phyloP scores from a whole-genome alignment of 2,329 filamentous ascomycete species.

The Tolypocladium guangdongense region DNA sequence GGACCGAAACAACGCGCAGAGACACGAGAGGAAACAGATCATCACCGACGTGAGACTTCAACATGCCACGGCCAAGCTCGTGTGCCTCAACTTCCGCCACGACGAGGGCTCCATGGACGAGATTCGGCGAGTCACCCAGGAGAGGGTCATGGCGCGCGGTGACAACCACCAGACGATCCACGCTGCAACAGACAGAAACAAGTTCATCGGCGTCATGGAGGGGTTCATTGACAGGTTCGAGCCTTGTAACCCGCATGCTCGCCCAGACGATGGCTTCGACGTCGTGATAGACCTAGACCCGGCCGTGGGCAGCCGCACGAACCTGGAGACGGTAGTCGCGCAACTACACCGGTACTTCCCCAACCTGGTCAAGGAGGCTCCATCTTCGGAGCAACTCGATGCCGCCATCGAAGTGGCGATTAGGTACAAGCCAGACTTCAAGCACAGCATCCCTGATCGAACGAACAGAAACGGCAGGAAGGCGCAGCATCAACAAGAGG shows the following conservation, averaged over 20 bases:
- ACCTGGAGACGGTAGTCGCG: constrained; percentile 69
- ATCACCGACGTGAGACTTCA: constrained; percentile 63
- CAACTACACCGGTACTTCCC: constrained; percentile 70
- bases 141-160: constrained; percentile 72
- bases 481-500: constrained; percentile 19
- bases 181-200: constrained; percentile 59
- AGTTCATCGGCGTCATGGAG: constrained; percentile 88
- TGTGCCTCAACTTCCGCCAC: constrained; percentile 85
- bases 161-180: constrained; percentile 98
- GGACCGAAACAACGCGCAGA: constrained; percentile 89
- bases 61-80: constrained; percentile 55
- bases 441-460: constrained; percentile 60
- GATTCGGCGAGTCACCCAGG: constrained; percentile 64
- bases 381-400: constrained; percentile 64
- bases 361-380: constrained; percentile 59
- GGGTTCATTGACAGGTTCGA: constrained; percentile 85
- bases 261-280: constrained; percentile 78
- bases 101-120: constrained; percentile 62
- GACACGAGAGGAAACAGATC: constrained; percentile 77
- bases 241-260: constrained; percentile 50
- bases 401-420: constrained; percentile 64
- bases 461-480: constrained; percentile 20
- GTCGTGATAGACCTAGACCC: constrained; percentile 77
- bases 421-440: constrained; percentile 66
- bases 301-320: constrained; percentile 63